Conservation (phyloP, 192 early-diverging fungal genomes). For the Gaertneriomyces semiglobifer region DNA sequence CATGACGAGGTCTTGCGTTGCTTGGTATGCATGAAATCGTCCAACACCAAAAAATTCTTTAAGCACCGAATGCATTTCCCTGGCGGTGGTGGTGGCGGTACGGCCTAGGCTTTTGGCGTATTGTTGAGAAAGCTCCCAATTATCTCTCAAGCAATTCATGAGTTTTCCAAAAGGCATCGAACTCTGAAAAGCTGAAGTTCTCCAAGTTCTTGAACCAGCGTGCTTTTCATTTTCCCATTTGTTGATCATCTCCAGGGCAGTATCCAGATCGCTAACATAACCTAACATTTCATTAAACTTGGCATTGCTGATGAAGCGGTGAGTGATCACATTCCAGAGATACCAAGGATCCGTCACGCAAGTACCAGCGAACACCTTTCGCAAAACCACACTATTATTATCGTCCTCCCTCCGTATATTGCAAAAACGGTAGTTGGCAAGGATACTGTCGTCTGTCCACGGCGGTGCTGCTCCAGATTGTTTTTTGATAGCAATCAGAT, state of each 20-base stretch:
- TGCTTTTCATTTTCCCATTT: not conserved
- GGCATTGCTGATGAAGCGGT: conserved; percentile 9
- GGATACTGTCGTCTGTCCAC: too few relatives aligned
- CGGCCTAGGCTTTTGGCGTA: not conserved
- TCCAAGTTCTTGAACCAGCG: not conserved
- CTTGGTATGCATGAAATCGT: conserved; percentile 12
- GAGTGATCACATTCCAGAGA: conserved; percentile 15
- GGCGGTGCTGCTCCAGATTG: too few relatives aligned
- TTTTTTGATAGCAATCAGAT: too few relatives aligned
- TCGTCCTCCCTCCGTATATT: too few relatives aligned
- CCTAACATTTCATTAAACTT: not conserved
- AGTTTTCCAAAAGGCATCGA: not conserved
- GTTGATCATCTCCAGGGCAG: not conserved
- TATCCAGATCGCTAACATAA: conserved; percentile 2
- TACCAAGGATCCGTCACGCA: not conserved
- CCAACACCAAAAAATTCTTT: not conserved
- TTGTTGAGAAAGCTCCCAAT: not conserved
- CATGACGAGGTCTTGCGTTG: conserved; percentile 6
- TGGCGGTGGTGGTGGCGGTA: not conserved
- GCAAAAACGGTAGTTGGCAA: too few relatives aligned
- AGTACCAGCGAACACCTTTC: too few relatives aligned
- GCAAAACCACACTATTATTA: too few relatives aligned
- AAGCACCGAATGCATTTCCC: too few relatives aligned
- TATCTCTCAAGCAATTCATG: not conserved
- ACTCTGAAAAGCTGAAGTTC: not conserved